Evolutionary conservation across 768 basidiomycete genomes (phyloP), one percentile per base, ranked within the genome.

Genomic region (Naganishia antarctica): DNA sequence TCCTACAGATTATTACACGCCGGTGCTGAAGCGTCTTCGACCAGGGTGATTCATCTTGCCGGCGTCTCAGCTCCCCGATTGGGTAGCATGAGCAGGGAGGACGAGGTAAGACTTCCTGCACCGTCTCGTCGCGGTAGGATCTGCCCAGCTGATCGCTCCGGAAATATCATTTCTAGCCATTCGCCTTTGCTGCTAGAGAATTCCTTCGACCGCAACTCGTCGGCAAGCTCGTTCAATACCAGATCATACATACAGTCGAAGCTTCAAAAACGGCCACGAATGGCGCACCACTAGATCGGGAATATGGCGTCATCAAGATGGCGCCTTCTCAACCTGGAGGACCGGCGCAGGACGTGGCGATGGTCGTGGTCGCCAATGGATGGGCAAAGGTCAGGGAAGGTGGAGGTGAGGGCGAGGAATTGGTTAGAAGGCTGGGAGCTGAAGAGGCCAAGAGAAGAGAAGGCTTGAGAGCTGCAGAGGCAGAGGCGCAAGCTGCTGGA

Each of bases 111-210:
- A 63, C n/a, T 16, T 15, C 40, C 31, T 1, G 29, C 25, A 37
- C 5, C n/a, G n/a, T n/a, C n/a, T n/a, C n/a, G n/a, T n/a, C n/a
- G n/a, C n/a, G n/a, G n/a, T n/a, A n/a, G n/a, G n/a, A n/a, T n/a
- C n/a, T n/a, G n/a, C n/a, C n/a, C n/a, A n/a, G n/a, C n/a, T n/a
- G n/a, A n/a, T n/a, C n/a, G n/a, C n/a, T n/a, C n/a, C n/a, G n/a
- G n/a, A n/a, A n/a, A n/a, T n/a, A n/a, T 43, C 12, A 29, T 31
- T 61, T 13, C 18, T 68, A 94, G 90, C 85, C 87, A 6, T 91
- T 87, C 85, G 89, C 94, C 1, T 96, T 87, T 76, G 90, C 93
- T 74, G 85, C 91, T 49, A 87, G 96, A 69, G 96, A 97, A 79
- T 96, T 87, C 78, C 81, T 98, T 37, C 87, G 96, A 45, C 80